Evolutionary conservation across 257 asterid species (phyloP).

Genomic region (Avicennia marina): DNA sequence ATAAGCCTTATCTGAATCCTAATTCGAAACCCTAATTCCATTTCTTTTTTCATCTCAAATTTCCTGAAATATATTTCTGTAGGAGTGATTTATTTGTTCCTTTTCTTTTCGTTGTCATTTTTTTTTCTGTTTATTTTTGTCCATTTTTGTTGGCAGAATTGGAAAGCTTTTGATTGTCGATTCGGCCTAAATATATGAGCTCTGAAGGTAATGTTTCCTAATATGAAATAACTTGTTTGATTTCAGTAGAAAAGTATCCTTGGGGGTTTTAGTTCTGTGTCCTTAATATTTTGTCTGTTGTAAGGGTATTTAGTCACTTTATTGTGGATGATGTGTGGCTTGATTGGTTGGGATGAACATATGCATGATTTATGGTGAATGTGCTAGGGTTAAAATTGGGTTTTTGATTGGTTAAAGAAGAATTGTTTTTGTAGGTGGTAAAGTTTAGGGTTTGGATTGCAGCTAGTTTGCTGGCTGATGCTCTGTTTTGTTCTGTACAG

Average conservation of each 20-base stretch:
- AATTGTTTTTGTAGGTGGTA: conserved; percentile 16
- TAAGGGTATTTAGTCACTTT: not conserved
- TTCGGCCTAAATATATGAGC: conserved; percentile 25
- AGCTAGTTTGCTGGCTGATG: conserved; percentile 19
- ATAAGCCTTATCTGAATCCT: conserved; percentile 30
- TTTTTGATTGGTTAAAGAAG: conserved; percentile 1
- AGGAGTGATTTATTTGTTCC: conserved; percentile 12
- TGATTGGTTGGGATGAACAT: conserved; percentile 11
- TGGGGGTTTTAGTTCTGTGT: not conserved
- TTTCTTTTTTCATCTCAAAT: not conserved
- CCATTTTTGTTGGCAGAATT: conserved; percentile 17
- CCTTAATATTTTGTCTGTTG: not conserved
- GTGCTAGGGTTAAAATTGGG: conserved; percentile 1
- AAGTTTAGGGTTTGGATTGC: conserved; percentile 26
- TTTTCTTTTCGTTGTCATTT: conserved; percentile 21
- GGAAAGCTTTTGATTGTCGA: conserved; percentile 15
- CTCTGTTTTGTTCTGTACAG: conserved; percentile 34
- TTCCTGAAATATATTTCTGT: conserved; percentile 6
- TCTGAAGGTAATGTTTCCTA: conserved; percentile 25
- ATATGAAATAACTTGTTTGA: not conserved
- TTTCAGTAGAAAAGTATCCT: not conserved
- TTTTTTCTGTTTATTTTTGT: not conserved
- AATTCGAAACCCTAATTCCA: conserved; percentile 10
- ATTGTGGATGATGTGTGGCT: not conserved
- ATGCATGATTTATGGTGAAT: conserved; percentile 3